A percentile compares a stretch with the other conserved stretches of the same genome.
phyloP scores from a whole-genome alignment of 805 yeast genomes.

The Ogataea glucozyma region DNA sequence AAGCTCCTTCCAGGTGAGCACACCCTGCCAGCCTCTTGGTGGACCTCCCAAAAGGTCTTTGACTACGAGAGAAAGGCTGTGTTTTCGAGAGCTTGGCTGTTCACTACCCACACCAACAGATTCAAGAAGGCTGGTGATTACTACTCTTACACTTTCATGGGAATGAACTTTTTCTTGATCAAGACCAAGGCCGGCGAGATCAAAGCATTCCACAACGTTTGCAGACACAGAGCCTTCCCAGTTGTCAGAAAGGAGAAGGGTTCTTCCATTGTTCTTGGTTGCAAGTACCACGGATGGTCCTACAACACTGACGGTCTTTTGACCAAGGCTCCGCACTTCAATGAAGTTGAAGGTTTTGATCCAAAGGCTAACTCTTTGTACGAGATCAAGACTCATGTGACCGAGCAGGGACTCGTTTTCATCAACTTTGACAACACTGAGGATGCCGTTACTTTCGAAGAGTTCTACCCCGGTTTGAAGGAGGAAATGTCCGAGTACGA shows the following conservation, averaged over 20 bases:
- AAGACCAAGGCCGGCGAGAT: constrained; percentile 52
- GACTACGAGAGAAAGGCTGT: constrained; percentile 60
- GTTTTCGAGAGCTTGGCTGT: constrained; percentile 58
- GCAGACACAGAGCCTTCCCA: constrained; percentile 67
- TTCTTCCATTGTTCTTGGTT: constrained; percentile 56
- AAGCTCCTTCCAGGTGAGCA: constrained; percentile 43
- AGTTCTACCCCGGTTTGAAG: constrained; percentile 53
- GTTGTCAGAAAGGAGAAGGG: constrained; percentile 60
- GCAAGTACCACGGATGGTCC: constrained; percentile 68
- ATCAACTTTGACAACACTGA: constrained; percentile 53
- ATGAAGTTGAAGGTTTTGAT: constrained; percentile 56
- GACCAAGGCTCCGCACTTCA: constrained; percentile 64
- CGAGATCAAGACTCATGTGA: constrained; percentile 53
- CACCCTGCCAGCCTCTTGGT: constrained; percentile 67
- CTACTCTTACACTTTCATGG: constrained; percentile 49
- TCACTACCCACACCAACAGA: constrained; percentile 51
- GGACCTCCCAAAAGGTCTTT: constrained; percentile 59
- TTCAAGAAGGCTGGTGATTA: constrained; percentile 61
- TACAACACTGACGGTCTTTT: constrained; percentile 60
- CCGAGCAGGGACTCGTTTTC: constrained; percentile 58
- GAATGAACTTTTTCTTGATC: constrained; percentile 56
- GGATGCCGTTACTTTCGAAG: constrained; percentile 47
- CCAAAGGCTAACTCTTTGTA: constrained; percentile 56
- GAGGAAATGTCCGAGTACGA: constrained; percentile 58
- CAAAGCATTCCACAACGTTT: constrained; percentile 63